Evolutionary conservation across 1,284 basidiomycete genomes (phyloP).

Genomic region (Fistulina hepatica): DNA sequence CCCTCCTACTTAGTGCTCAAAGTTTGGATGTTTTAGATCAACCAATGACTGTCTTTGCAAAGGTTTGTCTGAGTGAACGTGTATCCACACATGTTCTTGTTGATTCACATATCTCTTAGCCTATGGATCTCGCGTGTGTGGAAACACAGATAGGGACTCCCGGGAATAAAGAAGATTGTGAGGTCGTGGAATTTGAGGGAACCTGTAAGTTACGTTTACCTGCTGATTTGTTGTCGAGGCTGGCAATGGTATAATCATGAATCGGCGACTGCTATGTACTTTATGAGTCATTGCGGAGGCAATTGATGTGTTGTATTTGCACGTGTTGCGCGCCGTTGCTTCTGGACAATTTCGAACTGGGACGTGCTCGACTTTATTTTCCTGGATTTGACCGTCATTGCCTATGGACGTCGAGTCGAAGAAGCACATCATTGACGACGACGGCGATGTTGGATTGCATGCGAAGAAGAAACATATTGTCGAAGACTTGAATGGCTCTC

Average conservation of each 20-base stretch:
- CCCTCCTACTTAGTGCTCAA: constrained; percentile 7
- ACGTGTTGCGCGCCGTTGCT: too few species aligned
- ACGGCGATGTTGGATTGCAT: constrained; percentile 31
- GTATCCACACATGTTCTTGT: constrained; percentile 6
- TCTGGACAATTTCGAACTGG: too few species aligned
- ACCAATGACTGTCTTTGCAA: constrained; percentile 71
- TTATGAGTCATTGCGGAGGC: too few species aligned
- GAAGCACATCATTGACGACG: constrained; percentile 47
- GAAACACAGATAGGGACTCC: constrained; percentile 79
- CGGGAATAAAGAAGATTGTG: constrained; percentile 62
- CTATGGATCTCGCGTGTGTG: constrained; percentile 71
- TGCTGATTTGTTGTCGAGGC: constrained; percentile 17
- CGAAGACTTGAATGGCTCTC: constrained; percentile 43
- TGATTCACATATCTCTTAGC: constrained; percentile 28
- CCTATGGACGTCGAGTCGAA: constrained; percentile 45
- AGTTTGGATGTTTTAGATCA: constrained; percentile 43
- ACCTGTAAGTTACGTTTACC: constrained; percentile 26
- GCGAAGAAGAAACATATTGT: constrained; percentile 58
- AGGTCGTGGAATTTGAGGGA: constrained; percentile 51
- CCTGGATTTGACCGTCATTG: not conserved
- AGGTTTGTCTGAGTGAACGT: constrained; percentile 32
- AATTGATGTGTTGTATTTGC: too few species aligned
- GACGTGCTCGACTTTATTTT: not conserved
- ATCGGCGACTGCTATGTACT: constrained; percentile 3
- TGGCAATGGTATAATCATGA: constrained; percentile 8